phyloP scores from a whole-genome alignment of 441 rosid genomes.

The Euphorbia neoarborescens region DNA sequence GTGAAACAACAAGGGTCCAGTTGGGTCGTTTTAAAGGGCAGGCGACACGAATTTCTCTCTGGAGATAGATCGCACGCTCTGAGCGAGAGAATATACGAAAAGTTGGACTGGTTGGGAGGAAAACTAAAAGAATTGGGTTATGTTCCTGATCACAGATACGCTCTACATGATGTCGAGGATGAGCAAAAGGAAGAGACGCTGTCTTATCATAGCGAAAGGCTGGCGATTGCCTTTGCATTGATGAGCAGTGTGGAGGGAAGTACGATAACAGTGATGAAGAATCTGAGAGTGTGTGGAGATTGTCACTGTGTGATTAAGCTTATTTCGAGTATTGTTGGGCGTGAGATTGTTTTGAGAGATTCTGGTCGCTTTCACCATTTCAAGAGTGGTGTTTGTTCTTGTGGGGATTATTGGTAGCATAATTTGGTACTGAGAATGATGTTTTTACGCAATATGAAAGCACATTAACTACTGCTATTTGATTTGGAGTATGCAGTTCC shows the following conservation, averaged over 20 bases:
- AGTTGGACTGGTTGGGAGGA: conserved; percentile 52
- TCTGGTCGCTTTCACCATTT: conserved; percentile 47
- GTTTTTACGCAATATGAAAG: not conserved
- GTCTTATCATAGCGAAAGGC: conserved; percentile 55
- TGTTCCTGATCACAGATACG: conserved; percentile 43
- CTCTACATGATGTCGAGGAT: conserved; percentile 55
- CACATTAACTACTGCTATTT: not conserved
- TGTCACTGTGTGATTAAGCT: conserved; percentile 51
- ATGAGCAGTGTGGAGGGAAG: conserved; percentile 40
- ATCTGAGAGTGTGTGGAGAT: conserved; percentile 58
- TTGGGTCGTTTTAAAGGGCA: conserved; percentile 52
- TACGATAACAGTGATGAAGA: conserved; percentile 52
- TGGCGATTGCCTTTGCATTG: conserved; percentile 54
- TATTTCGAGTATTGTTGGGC: conserved; percentile 34
- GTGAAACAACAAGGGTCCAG: conserved; percentile 55
- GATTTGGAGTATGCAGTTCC: not conserved
- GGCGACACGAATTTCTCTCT: conserved; percentile 47
- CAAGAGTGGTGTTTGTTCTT: conserved; percentile 44
- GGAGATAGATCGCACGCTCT: conserved; percentile 52
- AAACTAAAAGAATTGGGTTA: conserved; percentile 51
- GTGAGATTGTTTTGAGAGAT: conserved; percentile 48
- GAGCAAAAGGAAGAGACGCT: conserved; percentile 58
- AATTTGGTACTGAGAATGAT: not conserved
- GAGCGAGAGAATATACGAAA: conserved; percentile 31
- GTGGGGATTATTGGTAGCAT: conserved; percentile 56